Percentiles rank a stretch among this genome's conserved stretches.
These are phyloP conservation scores for Russula sp. DNA, from an alignment of 768 basidiomycete species.

Conservation along the genomic window DNA sequence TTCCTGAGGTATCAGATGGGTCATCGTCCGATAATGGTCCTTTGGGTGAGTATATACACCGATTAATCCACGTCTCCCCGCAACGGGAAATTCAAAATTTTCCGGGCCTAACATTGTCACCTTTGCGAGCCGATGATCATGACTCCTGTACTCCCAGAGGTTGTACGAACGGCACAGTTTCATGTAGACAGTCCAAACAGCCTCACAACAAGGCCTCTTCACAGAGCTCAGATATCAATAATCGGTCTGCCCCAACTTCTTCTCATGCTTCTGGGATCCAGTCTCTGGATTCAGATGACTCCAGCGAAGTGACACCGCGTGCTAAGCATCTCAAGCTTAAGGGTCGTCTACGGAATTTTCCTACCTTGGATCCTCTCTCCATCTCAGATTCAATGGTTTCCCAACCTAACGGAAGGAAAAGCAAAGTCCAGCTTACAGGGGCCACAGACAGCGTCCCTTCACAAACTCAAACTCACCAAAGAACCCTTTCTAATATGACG, in stretches of 20 bases:
- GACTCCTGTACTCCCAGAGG: neutral
- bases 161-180: neutral
- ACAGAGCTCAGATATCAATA: neutral
- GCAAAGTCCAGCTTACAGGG: neutral
- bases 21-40: conserved; percentile 4
- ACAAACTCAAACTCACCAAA: neutral
- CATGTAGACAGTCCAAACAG: neutral
- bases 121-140: neutral
- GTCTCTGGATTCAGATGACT: neutral
- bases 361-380: conserved; percentile 5
- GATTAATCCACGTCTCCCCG: neutral
- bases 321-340: conserved; percentile 2
- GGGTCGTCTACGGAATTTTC: neutral
- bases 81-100: neutral
- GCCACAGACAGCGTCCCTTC: neutral
- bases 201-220: neutral
- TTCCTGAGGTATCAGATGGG: neutral
- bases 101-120: conserved; percentile 1
- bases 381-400: neutral
- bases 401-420: neutral
- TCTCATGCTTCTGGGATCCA: neutral
- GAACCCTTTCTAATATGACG: neutral
- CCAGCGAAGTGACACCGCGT: conserved; percentile 12
- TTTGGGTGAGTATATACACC: neutral
- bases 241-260: neutral